phyloP scores from a whole-genome alignment of 2,329 filamentous ascomycete species.

The Fusarium hostae region DNA sequence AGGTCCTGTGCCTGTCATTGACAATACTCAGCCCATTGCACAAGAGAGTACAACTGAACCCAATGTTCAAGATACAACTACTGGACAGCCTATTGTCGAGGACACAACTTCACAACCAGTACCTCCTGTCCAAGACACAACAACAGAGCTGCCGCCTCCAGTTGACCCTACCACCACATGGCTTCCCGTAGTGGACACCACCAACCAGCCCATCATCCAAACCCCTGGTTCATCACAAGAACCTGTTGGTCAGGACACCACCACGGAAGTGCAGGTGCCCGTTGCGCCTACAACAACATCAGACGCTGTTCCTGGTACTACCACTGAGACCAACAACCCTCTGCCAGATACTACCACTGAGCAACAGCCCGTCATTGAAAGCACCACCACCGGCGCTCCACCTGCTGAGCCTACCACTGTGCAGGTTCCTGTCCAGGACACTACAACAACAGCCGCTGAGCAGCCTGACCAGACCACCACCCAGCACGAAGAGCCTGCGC shows the following conservation, averaged over 20 bases:
- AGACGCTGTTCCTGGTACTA: not conserved
- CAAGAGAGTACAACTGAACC: not conserved
- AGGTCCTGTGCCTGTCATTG: not conserved
- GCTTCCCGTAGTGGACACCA: not conserved
- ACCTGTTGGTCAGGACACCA: not conserved
- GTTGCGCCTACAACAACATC: not conserved
- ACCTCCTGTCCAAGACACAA: not conserved
- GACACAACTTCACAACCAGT: not conserved
- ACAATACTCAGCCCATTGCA: not conserved
- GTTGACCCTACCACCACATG: not conserved
- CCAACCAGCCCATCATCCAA: not conserved
- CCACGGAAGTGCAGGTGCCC: not conserved
- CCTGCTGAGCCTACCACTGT: not conserved
- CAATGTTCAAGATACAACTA: not conserved
- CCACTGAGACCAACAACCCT: not conserved
- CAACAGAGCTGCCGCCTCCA: not conserved
- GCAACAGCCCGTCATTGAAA: not conserved
- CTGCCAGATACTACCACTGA: not conserved
- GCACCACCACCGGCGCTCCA: not conserved
- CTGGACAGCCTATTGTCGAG: not conserved
- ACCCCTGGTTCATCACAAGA: not conserved
- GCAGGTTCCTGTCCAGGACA: not conserved
- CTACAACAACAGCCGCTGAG: not conserved
- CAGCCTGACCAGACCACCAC: slow-evolving; percentile 3
- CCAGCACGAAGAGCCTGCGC: not conserved